Evolutionary conservation across 768 basidiomycete genomes (phyloP).

Genomic region (Dentipellis sp.): DNA sequence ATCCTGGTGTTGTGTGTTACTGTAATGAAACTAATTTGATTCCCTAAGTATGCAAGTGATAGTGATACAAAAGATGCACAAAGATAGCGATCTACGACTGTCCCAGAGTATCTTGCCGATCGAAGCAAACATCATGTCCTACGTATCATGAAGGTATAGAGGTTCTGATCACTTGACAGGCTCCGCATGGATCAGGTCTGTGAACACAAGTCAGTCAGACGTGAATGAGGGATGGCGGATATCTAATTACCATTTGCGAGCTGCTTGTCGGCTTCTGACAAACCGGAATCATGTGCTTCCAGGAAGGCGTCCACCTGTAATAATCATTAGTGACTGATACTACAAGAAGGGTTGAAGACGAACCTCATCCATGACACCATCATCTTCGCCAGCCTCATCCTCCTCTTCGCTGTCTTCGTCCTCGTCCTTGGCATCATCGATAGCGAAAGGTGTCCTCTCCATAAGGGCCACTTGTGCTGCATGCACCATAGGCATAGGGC

Average conservation of each 20-base stretch:
- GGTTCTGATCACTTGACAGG: constrained; percentile 37
- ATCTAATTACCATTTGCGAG: constrained; percentile 53
- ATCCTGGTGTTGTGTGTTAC: background rate
- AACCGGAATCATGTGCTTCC: constrained; percentile 84
- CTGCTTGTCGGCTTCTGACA: constrained; percentile 71
- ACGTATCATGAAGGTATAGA: background rate
- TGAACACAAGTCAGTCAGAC: background rate
- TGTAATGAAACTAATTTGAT: constrained; percentile 1
- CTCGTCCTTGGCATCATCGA: constrained; percentile 86
- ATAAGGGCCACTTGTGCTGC: constrained; percentile 77
- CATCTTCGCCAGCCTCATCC: constrained; percentile 52
- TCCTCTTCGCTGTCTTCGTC: constrained; percentile 54
- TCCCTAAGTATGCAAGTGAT: constrained; percentile 4
- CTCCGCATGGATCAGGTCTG: constrained; percentile 53
- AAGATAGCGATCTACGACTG: constrained; percentile 3
- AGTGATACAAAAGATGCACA: constrained; percentile 9
- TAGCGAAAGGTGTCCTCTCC: constrained; percentile 94
- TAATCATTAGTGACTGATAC: background rate
- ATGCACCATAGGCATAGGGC: constrained; percentile 58
- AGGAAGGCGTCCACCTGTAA: constrained; percentile 83
- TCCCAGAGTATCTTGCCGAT: background rate
- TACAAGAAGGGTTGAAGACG: constrained; percentile 13
- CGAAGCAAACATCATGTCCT: background rate
- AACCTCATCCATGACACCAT: constrained; percentile 86
- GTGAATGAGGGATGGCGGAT: constrained; percentile 14